phyloP scores from a whole-genome alignment of 2,329 filamentous ascomycete species.

The Fusarium subtropicale region DNA sequence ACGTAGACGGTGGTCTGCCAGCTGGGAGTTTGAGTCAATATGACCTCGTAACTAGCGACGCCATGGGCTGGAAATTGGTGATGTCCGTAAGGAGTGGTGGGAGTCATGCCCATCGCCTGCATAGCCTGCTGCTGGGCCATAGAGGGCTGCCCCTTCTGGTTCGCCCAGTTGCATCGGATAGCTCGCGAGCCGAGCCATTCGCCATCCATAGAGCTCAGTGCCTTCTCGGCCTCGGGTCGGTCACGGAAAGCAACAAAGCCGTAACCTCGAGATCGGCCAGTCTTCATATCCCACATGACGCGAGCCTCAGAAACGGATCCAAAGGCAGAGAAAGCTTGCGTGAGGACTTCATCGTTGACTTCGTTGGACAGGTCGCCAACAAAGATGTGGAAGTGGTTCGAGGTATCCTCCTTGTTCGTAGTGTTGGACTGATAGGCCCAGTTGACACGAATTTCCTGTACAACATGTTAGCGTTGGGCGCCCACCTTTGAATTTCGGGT shows the following conservation, averaged over 20 bases:
- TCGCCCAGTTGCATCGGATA: conserved; percentile 99
- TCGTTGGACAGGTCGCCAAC: conserved; percentile 98
- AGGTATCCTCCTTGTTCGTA: conserved; percentile 94
- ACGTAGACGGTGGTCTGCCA: conserved; percentile 99
- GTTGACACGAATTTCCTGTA: conserved; percentile 96
- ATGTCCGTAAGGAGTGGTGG: conserved; percentile 94
- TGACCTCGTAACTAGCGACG: conserved; percentile 97
- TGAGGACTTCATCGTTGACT: conserved; percentile 94
- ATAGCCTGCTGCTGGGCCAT: conserved; percentile 98
- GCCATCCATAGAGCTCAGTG: conserved; percentile 96
- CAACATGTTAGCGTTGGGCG: conserved; percentile 39
- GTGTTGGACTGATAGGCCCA: conserved; percentile 99
- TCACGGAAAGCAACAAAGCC: conserved; percentile 98
- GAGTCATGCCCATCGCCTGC: conserved; percentile 97
- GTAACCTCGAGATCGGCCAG: conserved; percentile 94
- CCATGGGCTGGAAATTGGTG: conserved; percentile 98
- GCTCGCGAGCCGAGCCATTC: conserved; percentile 98
- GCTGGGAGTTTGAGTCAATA: conserved; percentile 90
- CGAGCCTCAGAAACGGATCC: conserved; percentile 96
- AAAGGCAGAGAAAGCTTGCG: conserved; percentile 95
- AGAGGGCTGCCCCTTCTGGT: conserved; percentile 99
- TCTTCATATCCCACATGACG: conserved; percentile 99
- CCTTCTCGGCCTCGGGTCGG: conserved; percentile 92
- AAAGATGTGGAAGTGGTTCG: conserved; percentile 98
- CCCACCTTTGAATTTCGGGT: conserved; percentile 5